Evolutionary conservation across 495 filamentous ascomycete species (phyloP).

Genomic region (Melanomma pulvis-pyrius): DNA sequence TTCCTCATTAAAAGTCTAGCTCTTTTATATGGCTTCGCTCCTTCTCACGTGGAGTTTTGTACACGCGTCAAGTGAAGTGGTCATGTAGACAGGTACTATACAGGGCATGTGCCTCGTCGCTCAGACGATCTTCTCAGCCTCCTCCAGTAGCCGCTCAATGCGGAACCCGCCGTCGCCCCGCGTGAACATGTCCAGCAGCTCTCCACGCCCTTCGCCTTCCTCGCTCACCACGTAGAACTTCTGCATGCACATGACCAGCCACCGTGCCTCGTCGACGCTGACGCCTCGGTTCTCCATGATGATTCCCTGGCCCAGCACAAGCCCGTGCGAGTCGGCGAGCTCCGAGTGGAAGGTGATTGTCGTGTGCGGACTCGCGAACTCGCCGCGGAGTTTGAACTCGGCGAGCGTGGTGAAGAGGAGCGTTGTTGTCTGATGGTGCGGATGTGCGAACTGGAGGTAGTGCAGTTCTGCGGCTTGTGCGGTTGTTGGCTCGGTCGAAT

Average conservation of each 20-base stretch:
- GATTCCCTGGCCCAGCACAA: conserved; percentile 82
- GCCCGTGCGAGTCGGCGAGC: conserved; percentile 66
- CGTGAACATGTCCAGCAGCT: conserved; percentile 78
- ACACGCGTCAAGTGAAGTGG: no score
- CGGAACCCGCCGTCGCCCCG: conserved; percentile 74
- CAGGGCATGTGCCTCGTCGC: background rate
- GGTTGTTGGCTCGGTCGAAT: conserved; percentile 31
- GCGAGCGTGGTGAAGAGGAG: conserved; percentile 91
- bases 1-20: no score
- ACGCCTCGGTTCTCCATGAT: conserved; percentile 79
- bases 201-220: conserved; percentile 48
- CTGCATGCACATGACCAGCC: conserved; percentile 92
- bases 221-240: conserved; percentile 78
- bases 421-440: conserved; percentile 67
- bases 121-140: conserved; percentile 71
- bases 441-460: conserved; percentile 78
- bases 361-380: conserved; percentile 88
- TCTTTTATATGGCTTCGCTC: no score
- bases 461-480: conserved; percentile 74
- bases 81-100: background rate
- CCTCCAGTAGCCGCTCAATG: conserved; percentile 80
- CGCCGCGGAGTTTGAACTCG: conserved; percentile 87
- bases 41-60: no score
- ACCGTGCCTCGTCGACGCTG: conserved; percentile 75
- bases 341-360: conserved; percentile 90